Conservation (phyloP, 1,284 basidiomycete species). For the Trichosporon sp. region DNA sequence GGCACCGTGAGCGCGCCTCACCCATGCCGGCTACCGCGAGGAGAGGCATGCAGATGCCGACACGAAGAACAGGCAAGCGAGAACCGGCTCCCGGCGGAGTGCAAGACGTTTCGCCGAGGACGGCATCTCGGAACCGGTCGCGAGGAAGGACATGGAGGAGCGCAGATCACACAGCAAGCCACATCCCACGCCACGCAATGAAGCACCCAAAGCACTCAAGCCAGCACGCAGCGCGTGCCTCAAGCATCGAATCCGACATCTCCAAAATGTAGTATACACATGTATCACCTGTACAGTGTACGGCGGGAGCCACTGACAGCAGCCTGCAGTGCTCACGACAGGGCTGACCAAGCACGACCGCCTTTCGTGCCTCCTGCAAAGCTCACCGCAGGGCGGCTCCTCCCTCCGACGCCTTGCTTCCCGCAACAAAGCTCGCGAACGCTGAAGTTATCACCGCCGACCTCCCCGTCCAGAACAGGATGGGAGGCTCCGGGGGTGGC, state of each 20-base stretch:
- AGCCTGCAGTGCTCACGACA: not conserved
- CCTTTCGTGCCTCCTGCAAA: too few relatives aligned
- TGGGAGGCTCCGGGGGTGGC: too few relatives aligned
- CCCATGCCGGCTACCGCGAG: too few relatives aligned
- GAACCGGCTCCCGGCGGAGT: not conserved
- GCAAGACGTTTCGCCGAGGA: not conserved
- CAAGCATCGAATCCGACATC: not conserved
- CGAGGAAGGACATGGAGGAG: not conserved
- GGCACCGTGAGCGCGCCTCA: conserved; percentile 37
- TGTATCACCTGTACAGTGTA: not conserved
- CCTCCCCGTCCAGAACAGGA: too few relatives aligned
- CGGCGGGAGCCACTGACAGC: not conserved
- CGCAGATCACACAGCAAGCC: not conserved
- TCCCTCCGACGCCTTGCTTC: too few relatives aligned
- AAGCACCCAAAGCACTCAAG: not conserved
- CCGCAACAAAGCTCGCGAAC: too few relatives aligned
- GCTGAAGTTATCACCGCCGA: too few relatives aligned
- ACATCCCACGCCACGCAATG: not conserved
- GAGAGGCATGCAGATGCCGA: not conserved
- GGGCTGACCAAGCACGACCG: too few relatives aligned
- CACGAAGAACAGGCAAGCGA: not conserved
- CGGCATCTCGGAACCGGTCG: not conserved
- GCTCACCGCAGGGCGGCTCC: too few relatives aligned
- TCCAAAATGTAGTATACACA: not conserved
- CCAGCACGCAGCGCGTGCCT: not conserved